These are phyloP conservation scores for Kazachstania sp. DNA, from an alignment of 1,139 yeast species.

Conservation along the genomic window DNA sequence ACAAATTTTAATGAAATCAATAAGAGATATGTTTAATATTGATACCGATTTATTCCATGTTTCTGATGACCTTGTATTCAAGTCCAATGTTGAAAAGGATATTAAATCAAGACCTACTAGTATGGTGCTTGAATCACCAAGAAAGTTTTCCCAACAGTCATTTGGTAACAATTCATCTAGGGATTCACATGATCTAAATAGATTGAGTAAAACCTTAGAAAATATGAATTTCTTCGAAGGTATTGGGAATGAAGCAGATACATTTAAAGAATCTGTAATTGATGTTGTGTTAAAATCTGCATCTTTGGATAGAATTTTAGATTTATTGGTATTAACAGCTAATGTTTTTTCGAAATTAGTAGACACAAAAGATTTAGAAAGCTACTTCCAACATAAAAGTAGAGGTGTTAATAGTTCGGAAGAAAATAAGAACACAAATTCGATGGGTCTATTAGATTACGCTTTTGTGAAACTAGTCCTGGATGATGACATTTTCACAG, in stretches of 20 bases:
- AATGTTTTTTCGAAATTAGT: conserved; percentile 47
- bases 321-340: conserved; percentile 54
- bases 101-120: conserved; percentile 38
- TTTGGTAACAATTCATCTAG: conserved; percentile 9
- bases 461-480: conserved; percentile 40
- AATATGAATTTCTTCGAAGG: conserved; percentile 30
- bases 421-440: background rate
- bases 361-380: conserved; percentile 36
- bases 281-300: conserved; percentile 53
- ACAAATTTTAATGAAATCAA: conserved; percentile 43
- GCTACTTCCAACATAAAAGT: conserved; percentile 28
- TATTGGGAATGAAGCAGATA: conserved; percentile 20
- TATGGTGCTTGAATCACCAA: conserved; percentile 40
- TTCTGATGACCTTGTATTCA: conserved; percentile 46
- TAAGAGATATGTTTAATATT: conserved; percentile 53
- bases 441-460: conserved; percentile 30
- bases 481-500: conserved; percentile 52
- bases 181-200: conserved; percentile 21
- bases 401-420: conserved; percentile 9
- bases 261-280: conserved; percentile 30
- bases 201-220: conserved; percentile 29
- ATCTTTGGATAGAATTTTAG: conserved; percentile 50
- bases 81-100: conserved; percentile 36
- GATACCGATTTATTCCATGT: conserved; percentile 48
- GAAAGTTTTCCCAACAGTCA: conserved; percentile 31